These are phyloP conservation scores for Amanita rubescens DNA, from an alignment of 768 basidiomycete genomes.

Conservation along the genomic window DNA sequence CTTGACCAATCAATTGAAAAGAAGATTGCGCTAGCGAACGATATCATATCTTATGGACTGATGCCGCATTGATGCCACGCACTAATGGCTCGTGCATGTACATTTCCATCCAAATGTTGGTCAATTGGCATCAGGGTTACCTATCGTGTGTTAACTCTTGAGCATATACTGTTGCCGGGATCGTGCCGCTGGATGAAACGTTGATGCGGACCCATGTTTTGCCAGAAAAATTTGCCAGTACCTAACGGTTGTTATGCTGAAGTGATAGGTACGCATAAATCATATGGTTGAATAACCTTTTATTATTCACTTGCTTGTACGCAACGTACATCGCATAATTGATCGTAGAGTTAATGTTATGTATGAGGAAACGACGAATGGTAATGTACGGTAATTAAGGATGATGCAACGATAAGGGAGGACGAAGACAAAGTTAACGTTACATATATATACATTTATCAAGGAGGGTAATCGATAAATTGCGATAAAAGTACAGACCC, in stretches of 20 bases:
- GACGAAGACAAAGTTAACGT: conserved; percentile 1
- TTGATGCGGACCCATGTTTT: neutral
- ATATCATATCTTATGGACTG: neutral
- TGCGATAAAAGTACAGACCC: conserved; percentile 10
- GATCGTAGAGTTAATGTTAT: conserved; percentile 5
- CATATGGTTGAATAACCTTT: neutral
- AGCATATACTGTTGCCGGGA: neutral
- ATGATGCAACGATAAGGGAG: conserved; percentile 1
- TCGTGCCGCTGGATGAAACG: neutral
- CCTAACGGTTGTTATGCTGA: neutral
- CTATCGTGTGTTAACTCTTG: neutral
- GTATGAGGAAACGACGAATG: neutral
- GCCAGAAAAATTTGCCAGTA: neutral
- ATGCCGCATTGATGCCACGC: neutral
- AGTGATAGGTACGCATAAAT: neutral
- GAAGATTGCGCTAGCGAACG: neutral
- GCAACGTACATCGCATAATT: conserved; percentile 1
- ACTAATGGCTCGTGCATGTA: neutral
- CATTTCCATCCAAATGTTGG: no score
- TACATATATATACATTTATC: conserved; percentile 9
- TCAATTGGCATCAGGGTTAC: neutral
- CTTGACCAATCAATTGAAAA: neutral
- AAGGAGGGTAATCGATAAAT: conserved; percentile 4
- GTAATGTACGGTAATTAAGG: conserved; percentile 9
- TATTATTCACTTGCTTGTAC: conserved; percentile 6